Base-by-base conservation (phyloP, 2,329 filamentous ascomycete species). In the Bipolaris victoriae region DNA sequence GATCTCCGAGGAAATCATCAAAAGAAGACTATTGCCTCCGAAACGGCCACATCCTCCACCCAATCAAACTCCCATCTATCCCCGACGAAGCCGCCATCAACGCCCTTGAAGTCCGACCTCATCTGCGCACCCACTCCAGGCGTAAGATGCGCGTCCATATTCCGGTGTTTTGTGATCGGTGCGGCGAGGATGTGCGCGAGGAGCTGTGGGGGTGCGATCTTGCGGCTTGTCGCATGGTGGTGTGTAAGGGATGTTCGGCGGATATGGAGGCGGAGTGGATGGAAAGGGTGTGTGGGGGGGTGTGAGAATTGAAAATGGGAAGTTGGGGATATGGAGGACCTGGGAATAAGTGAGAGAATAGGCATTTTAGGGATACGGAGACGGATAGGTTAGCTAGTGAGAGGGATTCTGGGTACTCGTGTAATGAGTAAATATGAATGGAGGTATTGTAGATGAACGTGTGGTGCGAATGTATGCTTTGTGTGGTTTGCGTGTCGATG, bases 161-260 rank as follows among this genome's bases (percentile, higher is more conserved):
- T 0, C 55, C 62, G 1, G 49, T 71, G 1, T 18, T 47, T 2
- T 72, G 69, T 49, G 59, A 69, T 11, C 61, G 53, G 24, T 72
- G 69, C 18, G 29, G 39, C 1, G n/a, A 58, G 2, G 57, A 65
- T 31, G 58, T 64, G 13, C 36, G 56, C 3, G 61, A 66, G 29
- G 58, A 63, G 24, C 16, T 69, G 0, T 71, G 60, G 62, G 56
- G 67, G 31, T 71, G 68, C 18, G 58, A 64, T 35, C 61, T 68
- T 18, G 49, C 56, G 3, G 61, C 62, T 2, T 71, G 68, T 50
- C 52, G 55, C 7, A 54, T 64, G 44, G 55, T 37, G 6, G 60
- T 68, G 1, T 71, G 68, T 35, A 57, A 49, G 49, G 37, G 29
- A 3, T 70, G 67, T 37, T 63, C 67, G 3, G 53, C 55, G 40